Evolutionary conservation across 495 filamentous ascomycete genomes (phyloP).

Genomic region (Delitschia confertaspora): DNA sequence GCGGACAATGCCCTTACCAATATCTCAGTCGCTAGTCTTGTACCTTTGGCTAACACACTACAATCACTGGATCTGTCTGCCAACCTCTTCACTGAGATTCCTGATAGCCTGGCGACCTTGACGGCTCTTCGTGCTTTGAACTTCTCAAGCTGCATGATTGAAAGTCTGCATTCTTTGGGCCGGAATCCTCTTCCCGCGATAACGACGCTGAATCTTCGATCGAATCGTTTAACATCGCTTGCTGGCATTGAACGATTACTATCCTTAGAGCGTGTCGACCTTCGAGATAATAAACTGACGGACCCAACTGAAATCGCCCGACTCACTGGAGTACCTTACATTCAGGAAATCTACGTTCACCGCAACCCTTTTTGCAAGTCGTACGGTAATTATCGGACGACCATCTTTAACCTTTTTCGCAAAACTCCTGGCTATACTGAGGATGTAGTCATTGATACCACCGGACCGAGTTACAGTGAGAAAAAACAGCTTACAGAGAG

Average conservation of each 20-base stretch:
- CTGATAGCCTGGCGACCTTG: constrained; percentile 74
- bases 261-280: constrained; percentile 79
- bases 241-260: constrained; percentile 83
- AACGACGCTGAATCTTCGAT: constrained; percentile 81
- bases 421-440: constrained; percentile 82
- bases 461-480: constrained; percentile 71
- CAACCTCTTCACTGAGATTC: constrained; percentile 84
- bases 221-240: constrained; percentile 78
- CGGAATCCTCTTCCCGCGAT: constrained; percentile 87
- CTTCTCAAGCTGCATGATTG: constrained; percentile 93
- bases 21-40: constrained; percentile 61
- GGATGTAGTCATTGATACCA: constrained; percentile 81
- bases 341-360: constrained; percentile 82
- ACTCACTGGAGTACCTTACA: constrained; percentile 80
- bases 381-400: constrained; percentile 72
- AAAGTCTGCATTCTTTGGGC: constrained; percentile 78
- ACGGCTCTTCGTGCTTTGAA: constrained; percentile 81
- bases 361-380: constrained; percentile 87
- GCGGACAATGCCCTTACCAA: constrained; percentile 83
- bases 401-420: constrained; percentile 94
- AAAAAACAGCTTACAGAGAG: constrained; percentile 78
- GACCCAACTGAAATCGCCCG: constrained; percentile 88
- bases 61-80: constrained; percentile 85
- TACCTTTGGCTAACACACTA: constrained; percentile 74
- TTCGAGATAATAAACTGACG: constrained; percentile 82